Evolutionary conservation across 805 yeast species (phyloP), one percentile per base, ranked within the genome.

Genomic region (Kazachstania africana): DNA sequence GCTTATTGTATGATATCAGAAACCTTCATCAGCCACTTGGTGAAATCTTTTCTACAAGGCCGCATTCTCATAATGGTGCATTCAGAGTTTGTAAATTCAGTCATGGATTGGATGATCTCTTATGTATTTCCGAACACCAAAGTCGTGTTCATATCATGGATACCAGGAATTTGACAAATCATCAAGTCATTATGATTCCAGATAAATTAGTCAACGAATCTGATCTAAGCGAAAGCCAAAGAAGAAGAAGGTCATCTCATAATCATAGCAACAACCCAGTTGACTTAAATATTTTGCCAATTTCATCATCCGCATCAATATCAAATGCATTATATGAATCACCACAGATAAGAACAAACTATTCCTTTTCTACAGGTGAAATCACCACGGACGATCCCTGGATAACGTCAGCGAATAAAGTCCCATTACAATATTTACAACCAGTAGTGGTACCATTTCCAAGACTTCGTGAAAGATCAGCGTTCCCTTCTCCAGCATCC

Each of bases 101-200:
- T 16, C 62, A 67, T 23, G 78, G 82, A 4, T 62, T 78, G 12
- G 87, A 78, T 44, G 95, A 87, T 53, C 55, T 84, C 36, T 59
- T 87, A 35, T 70, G 80, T 32, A 65, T 87, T 3, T 69, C 79
- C 33, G 96, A 87, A 51, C 95, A 87, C 44, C 78, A 75, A 32
- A 93, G 94, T 0, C 65, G 94, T 33, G 80, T 87, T 3, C 97
- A 87, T 56, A 62, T 85, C 35, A 62, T 87, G 17, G 95, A 87
- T 51, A 66, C 84, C 16, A 68, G 94, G 38, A 72, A 79, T 45
- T 70, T 74, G 41, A 61, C 66, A 36, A 75, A 79, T 43, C 88
- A 81, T 48, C 88, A 80, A 51, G 84, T 85, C 23, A 64, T 84
- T 3, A 60, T 78, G 36, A 60, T 79, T 10, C 91, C 91, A 0